phyloP scores from a whole-genome alignment of 768 basidiomycete species.

The Termitomyces sp. region DNA sequence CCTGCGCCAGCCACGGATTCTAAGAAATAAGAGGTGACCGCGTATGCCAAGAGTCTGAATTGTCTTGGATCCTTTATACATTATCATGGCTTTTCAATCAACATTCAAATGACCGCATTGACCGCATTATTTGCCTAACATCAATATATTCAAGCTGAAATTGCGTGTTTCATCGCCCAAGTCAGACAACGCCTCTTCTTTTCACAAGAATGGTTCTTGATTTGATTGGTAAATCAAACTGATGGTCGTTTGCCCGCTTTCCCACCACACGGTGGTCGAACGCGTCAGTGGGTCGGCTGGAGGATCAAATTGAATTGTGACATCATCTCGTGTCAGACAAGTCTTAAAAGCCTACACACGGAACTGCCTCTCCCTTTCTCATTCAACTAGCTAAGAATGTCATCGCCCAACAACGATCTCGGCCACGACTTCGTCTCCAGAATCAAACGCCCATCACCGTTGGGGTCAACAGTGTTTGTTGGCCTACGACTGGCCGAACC shows the following conservation, averaged over 20 bases:
- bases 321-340: conserved; percentile 1
- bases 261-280: background rate
- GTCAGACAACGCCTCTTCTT: background rate
- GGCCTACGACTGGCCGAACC: conserved; percentile 10
- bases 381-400: background rate
- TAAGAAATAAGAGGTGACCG: background rate
- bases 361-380: no score
- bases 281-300: background rate
- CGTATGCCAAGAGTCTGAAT: background rate
- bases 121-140: no score
- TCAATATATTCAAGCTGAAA: no score
- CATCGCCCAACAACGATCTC: background rate
- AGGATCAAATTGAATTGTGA: background rate
- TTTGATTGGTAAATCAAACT: background rate
- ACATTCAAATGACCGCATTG: no score
- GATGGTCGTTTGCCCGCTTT: background rate
- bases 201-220: no score
- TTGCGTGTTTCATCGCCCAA: background rate
- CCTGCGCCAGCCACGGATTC: background rate
- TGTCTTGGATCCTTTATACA: background rate
- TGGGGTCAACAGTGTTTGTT: conserved; percentile 9
- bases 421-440: conserved; percentile 3
- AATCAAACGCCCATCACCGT: conserved; percentile 6
- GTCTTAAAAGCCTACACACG: background rate
- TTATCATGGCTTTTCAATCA: background rate